Base-by-base conservation (phyloP, 352 stramenopile species). In the Thraustotheca clavata region DNA sequence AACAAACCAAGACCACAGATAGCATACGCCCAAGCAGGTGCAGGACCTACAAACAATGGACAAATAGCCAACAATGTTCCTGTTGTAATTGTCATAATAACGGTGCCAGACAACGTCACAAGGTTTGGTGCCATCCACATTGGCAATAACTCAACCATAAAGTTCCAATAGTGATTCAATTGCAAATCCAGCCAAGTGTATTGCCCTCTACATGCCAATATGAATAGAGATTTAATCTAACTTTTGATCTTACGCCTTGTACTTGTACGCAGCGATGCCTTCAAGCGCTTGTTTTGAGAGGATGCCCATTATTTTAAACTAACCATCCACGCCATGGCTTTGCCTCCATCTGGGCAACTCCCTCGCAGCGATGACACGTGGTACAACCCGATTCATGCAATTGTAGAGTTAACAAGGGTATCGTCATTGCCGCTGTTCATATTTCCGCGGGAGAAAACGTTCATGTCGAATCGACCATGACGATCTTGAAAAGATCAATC, bases 101-200 rank as follows among this genome's bases (percentile, higher is more conserved):
- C 72, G 26, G 87, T 89, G 73, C 88, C 88, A 34, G 93, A 73
- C 76, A 96, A 89, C 36, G 88, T 96, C 49, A 96, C 86, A 43
- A 96, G 80, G 73, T 96, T 96, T 36, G 87, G 88, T 48, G 88
- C 88, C 83, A 95, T 92, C 87, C 86, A 96, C 20, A 85, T 75
- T 26, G 87, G 88, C 43, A 96, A 72, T 49, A 86, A 76, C 61
- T 88, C 72, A 35, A 94, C 88, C 2, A 80, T 80, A 67, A 81
- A 88, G 60, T 79, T 90, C 88, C 88, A 96, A 63, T 86, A 95
- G 66, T 87, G 73, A 60, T 92, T 96, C 11, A 95, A 74, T 43
- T 90, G 67, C 71, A 88, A 91, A 76, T 96, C 88, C 29, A 96
- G 70, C 55, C 86, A 77, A 49, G 88, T 96, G 75, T 95, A 95